Percentiles rank a stretch among this genome's conserved stretches.
phyloP scores from a whole-genome alignment of 116 monocot genomes.

The Papilionanthe hybrid region DNA sequence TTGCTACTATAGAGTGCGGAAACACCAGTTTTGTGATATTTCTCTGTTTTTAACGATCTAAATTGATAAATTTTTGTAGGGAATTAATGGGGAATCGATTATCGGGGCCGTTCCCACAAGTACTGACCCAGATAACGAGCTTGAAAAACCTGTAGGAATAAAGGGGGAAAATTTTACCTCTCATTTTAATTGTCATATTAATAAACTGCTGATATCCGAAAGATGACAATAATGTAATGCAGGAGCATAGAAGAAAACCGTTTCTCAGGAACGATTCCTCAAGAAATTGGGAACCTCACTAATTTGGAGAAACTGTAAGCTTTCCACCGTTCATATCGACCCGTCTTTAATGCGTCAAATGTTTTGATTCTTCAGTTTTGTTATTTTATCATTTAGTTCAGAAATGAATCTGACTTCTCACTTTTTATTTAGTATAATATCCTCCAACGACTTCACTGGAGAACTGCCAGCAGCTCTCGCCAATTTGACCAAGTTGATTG shows the following conservation, averaged over 20 bases:
- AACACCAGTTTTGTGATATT: background rate
- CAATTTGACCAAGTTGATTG: constrained; percentile 54
- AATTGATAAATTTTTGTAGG: constrained; percentile 21
- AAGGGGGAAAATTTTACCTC: background rate
- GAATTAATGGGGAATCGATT: constrained; percentile 55
- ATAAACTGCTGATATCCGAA: background rate
- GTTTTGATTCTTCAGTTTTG: background rate
- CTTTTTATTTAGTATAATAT: background rate
- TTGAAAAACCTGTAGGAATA: constrained; percentile 46
- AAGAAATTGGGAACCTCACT: constrained; percentile 35
- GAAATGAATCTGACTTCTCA: background rate
- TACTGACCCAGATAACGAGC: constrained; percentile 43
- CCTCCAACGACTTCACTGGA: constrained; percentile 54
- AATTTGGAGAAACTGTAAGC: constrained; percentile 49
- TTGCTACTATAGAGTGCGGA: background rate
- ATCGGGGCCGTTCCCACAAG: constrained; percentile 50
- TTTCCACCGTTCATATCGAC: background rate
- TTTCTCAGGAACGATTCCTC: constrained; percentile 50
- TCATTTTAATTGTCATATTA: background rate
- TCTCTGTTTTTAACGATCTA: background rate
- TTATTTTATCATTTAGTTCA: background rate
- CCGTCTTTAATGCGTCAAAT: background rate
- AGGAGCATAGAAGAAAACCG: constrained; percentile 65
- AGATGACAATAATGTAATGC: constrained; percentile 11
- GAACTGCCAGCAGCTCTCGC: constrained; percentile 38